Evolutionary conservation across 2,329 filamentous ascomycete genomes (phyloP).

Genomic region (Colletotrichum magnum): DNA sequence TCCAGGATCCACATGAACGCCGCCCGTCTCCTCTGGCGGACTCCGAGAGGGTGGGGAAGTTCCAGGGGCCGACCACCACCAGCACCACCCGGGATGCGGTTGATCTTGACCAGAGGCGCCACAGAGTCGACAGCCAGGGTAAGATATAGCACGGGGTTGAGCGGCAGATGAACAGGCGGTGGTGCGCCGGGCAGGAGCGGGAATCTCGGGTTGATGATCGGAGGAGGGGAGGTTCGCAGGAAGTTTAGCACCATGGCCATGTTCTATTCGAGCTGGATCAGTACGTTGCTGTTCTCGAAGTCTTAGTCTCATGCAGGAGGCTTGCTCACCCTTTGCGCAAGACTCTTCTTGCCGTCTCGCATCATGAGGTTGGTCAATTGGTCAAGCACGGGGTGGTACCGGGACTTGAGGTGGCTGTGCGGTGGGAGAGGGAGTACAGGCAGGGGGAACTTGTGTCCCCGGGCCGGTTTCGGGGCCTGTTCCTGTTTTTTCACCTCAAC

Average conservation of each 20-base stretch:
- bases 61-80: constrained; percentile 90
- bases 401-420: constrained; percentile 76
- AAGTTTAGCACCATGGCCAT: constrained; percentile 87
- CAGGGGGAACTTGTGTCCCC: constrained; percentile 77
- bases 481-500: constrained; percentile 26
- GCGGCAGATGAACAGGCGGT: constrained; percentile 83
- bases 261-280: constrained; percentile 69
- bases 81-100: constrained; percentile 80
- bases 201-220: constrained; percentile 78
- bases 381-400: constrained; percentile 87
- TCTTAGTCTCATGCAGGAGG: not conserved
- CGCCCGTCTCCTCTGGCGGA: constrained; percentile 81
- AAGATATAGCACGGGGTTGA: constrained; percentile 92
- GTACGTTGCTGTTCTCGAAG: not conserved
- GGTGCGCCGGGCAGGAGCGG: constrained; percentile 84
- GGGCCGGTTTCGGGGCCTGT: not conserved
- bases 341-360: constrained; percentile 89
- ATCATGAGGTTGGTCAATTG: constrained; percentile 94
- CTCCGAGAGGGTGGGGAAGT: constrained; percentile 81
- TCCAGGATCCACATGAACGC: constrained; percentile 93
- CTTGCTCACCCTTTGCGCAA: constrained; percentile 87
- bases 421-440: constrained; percentile 77
- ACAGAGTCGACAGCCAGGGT: constrained; percentile 93
- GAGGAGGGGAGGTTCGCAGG: constrained; percentile 87
- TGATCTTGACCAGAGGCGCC: constrained; percentile 87